Base-by-base conservation (phyloP, 139 green algal species). In the Tetradesmus lagerheimii region DNA sequence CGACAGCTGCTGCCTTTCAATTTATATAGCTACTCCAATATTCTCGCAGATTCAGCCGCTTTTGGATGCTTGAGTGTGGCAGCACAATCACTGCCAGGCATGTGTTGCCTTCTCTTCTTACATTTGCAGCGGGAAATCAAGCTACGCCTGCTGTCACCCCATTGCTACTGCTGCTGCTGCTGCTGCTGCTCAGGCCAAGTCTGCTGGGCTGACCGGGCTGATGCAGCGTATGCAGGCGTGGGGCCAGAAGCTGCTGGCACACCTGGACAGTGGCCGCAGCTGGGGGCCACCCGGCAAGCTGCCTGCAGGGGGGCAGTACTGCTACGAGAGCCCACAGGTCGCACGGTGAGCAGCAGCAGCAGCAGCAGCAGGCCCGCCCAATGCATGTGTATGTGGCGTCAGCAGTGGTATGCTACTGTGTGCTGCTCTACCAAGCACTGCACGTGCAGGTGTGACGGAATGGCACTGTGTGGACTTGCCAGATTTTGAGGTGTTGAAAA, bases 321-420 rank as follows among this genome's bases (percentile, higher is more conserved):
- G 89, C 82, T 96, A 93, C 82, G 95, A 97, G 89, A 90, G 88
- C 79, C 91, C 95, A 76, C 95, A 97, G 90, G 91, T 97, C 29
- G 93, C 95, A 20, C 84, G 91, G 29, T 97, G 95, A 89, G 64
- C 93, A 25, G 29, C 64, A 3, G 89, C 89, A 23, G 34, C 92
- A 96, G 80, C 88, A 96, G 45, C 39, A 47, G 39, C 38, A 86
- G 80, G 8, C 41, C 38, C 15, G 8, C 9, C 29, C 8, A 81
- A 23, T 81, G 34, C 23, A 8, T 81, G 75, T 81, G 4, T 20
- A 4, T 8, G 2, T 43, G 8, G 16, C 8, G 15, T 43, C 37
- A 27, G 75, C 35, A 45, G 35, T 50, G 9, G 16, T 81, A 11
- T 45, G 31, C 76, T 83, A 15, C 38, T 45, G 34, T 9, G 75